Conservation (phyloP, 208 protist species). For the Acanthamoeba lenticulata region DNA sequence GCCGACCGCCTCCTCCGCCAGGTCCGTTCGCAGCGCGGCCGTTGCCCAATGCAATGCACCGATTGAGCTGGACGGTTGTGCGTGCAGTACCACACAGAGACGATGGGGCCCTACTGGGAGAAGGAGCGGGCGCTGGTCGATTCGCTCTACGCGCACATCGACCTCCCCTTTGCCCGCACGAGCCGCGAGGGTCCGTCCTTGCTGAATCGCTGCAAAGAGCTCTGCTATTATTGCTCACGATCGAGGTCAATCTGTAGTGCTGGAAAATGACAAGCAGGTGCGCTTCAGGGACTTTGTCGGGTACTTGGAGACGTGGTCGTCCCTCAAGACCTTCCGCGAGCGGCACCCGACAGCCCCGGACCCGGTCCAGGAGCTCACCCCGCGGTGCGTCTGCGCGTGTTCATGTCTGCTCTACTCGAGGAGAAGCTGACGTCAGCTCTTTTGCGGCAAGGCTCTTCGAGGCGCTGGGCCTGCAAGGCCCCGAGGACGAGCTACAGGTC, state of each 20-base stretch:
- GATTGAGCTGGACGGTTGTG: neutral
- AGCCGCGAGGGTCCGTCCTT: neutral
- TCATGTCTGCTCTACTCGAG: neutral
- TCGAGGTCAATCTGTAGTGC: neutral
- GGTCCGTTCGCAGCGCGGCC: neutral
- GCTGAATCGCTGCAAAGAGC: too few species aligned
- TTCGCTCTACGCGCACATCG: conserved; percentile 13
- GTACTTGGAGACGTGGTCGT: conserved; percentile 34
- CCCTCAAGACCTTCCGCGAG: conserved; percentile 23
- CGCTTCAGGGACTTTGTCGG: conserved; percentile 34
- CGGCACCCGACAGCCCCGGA: neutral
- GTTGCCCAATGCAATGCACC: neutral
- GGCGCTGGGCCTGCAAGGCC: neutral
- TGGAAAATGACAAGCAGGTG: conserved; percentile 8
- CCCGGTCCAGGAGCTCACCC: neutral
- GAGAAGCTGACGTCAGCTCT: neutral
- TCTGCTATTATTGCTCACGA: neutral
- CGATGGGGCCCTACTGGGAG: conserved; percentile 51
- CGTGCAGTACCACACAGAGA: neutral
- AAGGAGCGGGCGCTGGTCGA: conserved; percentile 39
- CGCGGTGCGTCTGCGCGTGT: neutral
- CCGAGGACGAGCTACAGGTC: neutral
- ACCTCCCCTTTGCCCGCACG: neutral
- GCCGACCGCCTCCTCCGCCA: neutral
- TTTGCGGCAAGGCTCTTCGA: neutral